Evolutionary conservation across 106 monocot species (phyloP), one percentile per base, ranked within the genome.

Genomic region (Dioscorea zingiberensis): DNA sequence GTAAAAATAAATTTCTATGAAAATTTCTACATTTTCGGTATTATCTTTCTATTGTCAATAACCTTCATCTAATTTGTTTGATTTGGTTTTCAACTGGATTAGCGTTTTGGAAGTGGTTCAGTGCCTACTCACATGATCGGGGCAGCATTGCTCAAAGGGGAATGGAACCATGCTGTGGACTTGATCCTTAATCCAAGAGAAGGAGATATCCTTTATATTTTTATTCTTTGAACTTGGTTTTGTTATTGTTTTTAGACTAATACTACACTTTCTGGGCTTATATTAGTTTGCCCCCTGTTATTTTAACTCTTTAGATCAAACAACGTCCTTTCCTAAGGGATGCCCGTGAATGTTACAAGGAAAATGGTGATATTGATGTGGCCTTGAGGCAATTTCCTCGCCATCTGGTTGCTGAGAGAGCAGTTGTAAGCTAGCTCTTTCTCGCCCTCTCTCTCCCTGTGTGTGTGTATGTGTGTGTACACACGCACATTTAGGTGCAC

Each of bases 81-180:
- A 58, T 25, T 23, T 25, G 21, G 2, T 15, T 64, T 69, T 73
- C 49, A 27, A 68, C 75, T 47, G 48, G 63, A 25, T 65, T 56
- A 98, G 98, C 85, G 98, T 44, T 98, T 98, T 84, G 98, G 98
- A 83, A 93, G 93, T 78, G 98, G 98, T 67, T 92, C 93, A 25
- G 75, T 98, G 62, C 98, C 98, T 68, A 98, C 98, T 61, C 98
- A 98, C 75, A 77, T 80, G 28, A 67, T 98, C 74, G 98, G 98
- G 6, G 86, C 89, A 27, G 79, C 89, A 69, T 86, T 98, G 59
- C 93, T 98, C 67, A 71, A 86, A 54, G 98, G 98, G 73, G 89
- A 98, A 62, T 98, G 98, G 98, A 82, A 84, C 68, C 54, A 25
- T 84, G 84, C 86, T 64, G 84, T 80, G 14, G 69, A 68, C 7